Base-by-base conservation (phyloP, 2,329 filamentous ascomycete genomes). In the Talaromyces sp. region DNA sequence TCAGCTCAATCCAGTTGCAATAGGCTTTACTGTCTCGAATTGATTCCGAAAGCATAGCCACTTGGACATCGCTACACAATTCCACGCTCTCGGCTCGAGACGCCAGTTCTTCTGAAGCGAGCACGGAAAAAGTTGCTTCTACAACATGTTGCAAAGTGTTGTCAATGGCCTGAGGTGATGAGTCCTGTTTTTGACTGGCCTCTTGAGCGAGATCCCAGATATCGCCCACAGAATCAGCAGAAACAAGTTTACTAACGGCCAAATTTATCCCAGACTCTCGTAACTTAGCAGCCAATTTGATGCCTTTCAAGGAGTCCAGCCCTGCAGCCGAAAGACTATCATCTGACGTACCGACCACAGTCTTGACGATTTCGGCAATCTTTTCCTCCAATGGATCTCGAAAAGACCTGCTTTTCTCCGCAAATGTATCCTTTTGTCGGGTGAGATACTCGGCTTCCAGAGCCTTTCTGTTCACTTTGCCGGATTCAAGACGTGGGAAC, bases 1-100 rank as follows among this genome's bases (percentile, higher is more conserved):
- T 80, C 1, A 96, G 74, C 70, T 90, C 85, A 11, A 95, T 80
- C 81, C 88, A 89, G 70, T 97, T 97, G 77, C 89, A 91, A 73
- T 97, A 97, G 7, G 88, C 83, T 56, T 77, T 78, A 1, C 81
- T 68, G 67, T 88, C 81, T 19, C 80, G 81, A 2, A 82, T 76
- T 0, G 91, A 93, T 77, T 96, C 92, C 0, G 86, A 82, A 17
- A 97, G 82, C 92, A 97, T 96, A 1, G 91, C 88, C 19, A 84
- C 80, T 71, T 97, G 93, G 10, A 95, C 81, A 15, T 88, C 84
- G 3, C 89, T 93, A 74, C 91, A 95, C 4, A 84, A 83, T 19
- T 85, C 72, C 4, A 86, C 75, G 29, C 79, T 77, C 19, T 79
- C 73, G 22, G 75, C 60, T 40, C 68, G 66, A 25, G 64, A 59